Evolutionary conservation across 352 stramenopile genomes (phyloP).

Genomic region (Sclerospora graminicola): DNA sequence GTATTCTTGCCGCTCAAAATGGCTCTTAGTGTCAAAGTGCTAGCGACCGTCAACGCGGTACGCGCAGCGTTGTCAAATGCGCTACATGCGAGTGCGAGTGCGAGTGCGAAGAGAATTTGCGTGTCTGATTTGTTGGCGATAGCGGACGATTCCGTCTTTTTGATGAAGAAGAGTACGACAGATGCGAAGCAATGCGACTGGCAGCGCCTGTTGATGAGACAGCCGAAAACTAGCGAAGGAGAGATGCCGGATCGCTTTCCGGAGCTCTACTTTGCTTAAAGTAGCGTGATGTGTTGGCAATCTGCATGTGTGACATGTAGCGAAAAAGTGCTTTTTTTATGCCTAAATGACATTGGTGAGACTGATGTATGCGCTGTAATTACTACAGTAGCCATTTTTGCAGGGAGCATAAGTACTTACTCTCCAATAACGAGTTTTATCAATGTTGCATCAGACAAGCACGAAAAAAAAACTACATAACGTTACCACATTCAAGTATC

Average conservation of each 20-base stretch:
- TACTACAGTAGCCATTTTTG: too few relatives aligned
- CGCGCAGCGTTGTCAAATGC: constrained; percentile 45
- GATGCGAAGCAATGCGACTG: constrained; percentile 31
- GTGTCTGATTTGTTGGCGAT: constrained; percentile 30
- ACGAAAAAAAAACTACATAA: too few relatives aligned
- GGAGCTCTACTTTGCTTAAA: constrained; percentile 22
- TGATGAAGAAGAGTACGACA: constrained; percentile 32
- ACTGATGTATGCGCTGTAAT: too few relatives aligned
- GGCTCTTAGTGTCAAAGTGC: constrained; percentile 24
- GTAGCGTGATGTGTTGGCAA: constrained; percentile 6
- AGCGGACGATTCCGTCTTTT: constrained; percentile 31
- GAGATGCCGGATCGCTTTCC: constrained; percentile 25
- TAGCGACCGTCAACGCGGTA: constrained; percentile 39
- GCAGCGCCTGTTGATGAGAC: constrained; percentile 35
- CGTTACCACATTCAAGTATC: too few relatives aligned
- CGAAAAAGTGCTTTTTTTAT: too few relatives aligned
- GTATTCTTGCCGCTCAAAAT: constrained; percentile 36
- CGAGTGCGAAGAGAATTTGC: constrained; percentile 16
- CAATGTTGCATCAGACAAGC: too few relatives aligned
- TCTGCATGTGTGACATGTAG: not conserved
- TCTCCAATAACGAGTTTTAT: too few relatives aligned
- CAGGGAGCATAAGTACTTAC: too few relatives aligned
- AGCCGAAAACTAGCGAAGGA: constrained; percentile 21
- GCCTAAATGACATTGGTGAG: too few relatives aligned
- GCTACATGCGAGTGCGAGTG: constrained; percentile 32